phyloP scores from a whole-genome alignment of 179 eudicot species.

The Patellifolia procumbens region DNA sequence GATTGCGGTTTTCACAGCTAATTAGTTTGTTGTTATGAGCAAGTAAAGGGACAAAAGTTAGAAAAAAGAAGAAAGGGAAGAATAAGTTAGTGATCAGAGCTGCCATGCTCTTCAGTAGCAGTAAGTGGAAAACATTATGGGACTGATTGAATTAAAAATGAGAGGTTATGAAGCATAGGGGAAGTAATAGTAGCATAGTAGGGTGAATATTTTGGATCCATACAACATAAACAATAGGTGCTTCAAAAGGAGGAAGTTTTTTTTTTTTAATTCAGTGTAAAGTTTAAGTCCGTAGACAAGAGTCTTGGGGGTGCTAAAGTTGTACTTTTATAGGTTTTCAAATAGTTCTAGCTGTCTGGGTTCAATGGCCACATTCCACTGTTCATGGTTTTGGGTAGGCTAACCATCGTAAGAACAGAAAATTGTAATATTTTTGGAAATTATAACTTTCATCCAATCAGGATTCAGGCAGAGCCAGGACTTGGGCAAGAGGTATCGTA shows the following conservation, averaged over 20 bases:
- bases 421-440: conserved; percentile 15
- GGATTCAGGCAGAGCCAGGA: no score
- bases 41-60: conserved; percentile 14
- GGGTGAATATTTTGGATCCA: conserved; percentile 44
- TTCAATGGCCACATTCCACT: no score
- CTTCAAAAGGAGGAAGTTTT: conserved; percentile 37
- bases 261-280: conserved; percentile 10
- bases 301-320: conserved; percentile 30
- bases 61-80: conserved; percentile 4
- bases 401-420: conserved; percentile 25
- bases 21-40: conserved; percentile 19
- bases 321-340: conserved; percentile 21
- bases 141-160: neutral
- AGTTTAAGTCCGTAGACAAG: conserved; percentile 28
- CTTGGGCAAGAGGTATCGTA: no score
- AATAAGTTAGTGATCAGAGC: conserved; percentile 22
- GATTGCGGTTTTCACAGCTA: conserved; percentile 32
- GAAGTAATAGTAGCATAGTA: conserved; percentile 26
- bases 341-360: conserved; percentile 32
- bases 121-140: neutral
- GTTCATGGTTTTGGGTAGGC: conserved; percentile 25
- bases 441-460: neutral
- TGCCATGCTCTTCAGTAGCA: conserved; percentile 26
- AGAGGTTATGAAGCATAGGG: neutral
- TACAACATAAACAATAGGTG: conserved; percentile 33